Percentiles rank a stretch among this genome's conserved stretches.
These are phyloP conservation scores for Hanseniaspora sp. DNA, from an alignment of 1,139 yeast species.

Conservation along the genomic window DNA sequence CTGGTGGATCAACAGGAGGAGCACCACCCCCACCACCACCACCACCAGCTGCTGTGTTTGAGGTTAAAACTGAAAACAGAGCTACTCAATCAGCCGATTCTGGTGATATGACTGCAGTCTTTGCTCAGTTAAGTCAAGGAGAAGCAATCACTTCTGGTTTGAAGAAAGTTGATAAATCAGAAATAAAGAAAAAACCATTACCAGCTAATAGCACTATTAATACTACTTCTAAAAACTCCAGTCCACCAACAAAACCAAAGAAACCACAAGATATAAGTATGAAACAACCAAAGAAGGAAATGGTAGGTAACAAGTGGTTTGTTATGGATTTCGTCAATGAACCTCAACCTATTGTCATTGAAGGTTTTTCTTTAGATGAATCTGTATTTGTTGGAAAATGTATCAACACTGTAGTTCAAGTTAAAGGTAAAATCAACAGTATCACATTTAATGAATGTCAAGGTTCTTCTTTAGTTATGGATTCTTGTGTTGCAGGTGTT, in stretches of 20 bases:
- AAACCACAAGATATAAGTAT: conserved; percentile 56
- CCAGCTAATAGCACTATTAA: neutral
- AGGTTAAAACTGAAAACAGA: conserved; percentile 31
- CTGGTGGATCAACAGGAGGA: conserved; percentile 18
- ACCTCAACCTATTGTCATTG: conserved; percentile 47
- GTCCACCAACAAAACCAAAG: conserved; percentile 44
- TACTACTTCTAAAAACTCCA: conserved; percentile 29
- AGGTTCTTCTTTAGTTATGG: conserved; percentile 67
- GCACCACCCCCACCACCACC: conserved; percentile 48
- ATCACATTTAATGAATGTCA: conserved; percentile 65
- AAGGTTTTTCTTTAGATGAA: conserved; percentile 66
- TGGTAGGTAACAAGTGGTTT: conserved; percentile 81
- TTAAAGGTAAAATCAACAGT: conserved; percentile 87
- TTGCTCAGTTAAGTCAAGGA: conserved; percentile 83
- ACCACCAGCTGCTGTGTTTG: conserved; percentile 62
- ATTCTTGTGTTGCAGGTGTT: conserved; percentile 74
- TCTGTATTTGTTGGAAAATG: conserved; percentile 83
- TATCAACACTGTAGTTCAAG: conserved; percentile 57
- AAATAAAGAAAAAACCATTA: conserved; percentile 56
- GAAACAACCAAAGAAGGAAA: conserved; percentile 64
- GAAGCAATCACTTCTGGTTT: conserved; percentile 71
- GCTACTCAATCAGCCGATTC: conserved; percentile 27
- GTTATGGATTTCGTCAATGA: conserved; percentile 47
- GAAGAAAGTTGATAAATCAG: conserved; percentile 83
- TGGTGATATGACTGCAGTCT: conserved; percentile 76